Percentiles rank a stretch among this genome's conserved stretches.
Conservation (phyloP, 345 rosid genomes). For the Punica granatum region DNA sequence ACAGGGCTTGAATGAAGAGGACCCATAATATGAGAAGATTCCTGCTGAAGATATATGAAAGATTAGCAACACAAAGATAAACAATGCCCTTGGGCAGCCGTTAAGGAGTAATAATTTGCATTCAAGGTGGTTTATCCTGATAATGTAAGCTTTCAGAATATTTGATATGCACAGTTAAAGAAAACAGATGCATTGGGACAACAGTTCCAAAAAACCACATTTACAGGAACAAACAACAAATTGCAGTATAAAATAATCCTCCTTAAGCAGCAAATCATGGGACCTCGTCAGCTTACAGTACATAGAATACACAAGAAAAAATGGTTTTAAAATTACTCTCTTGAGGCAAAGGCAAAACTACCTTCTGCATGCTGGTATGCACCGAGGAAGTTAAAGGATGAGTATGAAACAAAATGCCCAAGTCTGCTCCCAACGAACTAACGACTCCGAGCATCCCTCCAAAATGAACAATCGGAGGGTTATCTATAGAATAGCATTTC, state of each 20-base stretch:
- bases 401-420: conserved; percentile 43
- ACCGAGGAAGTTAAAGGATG: conserved; percentile 29
- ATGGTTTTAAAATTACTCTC: background rate
- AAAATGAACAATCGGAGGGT: conserved; percentile 50
- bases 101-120: background rate
- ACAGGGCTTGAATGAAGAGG: conserved; percentile 51
- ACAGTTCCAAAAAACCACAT: background rate
- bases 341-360: conserved; percentile 17
- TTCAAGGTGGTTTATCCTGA: background rate
- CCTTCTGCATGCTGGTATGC: conserved; percentile 37
- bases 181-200: background rate
- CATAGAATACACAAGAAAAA: background rate
- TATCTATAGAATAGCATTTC: conserved; percentile 59
- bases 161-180: too few species aligned
- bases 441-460: conserved; percentile 92
- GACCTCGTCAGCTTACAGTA: background rate
- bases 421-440: conserved; percentile 76
- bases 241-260: background rate
- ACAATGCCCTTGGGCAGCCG: background rate
- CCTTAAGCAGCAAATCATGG: background rate
- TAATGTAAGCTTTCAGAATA: background rate
- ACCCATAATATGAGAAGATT: conserved; percentile 40
- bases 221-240: background rate
- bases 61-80: conserved; percentile 8
- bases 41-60: conserved; percentile 40